Evolutionary conservation across 768 basidiomycete genomes (phyloP).

Genomic region (Candolleomyces eurysporus): DNA sequence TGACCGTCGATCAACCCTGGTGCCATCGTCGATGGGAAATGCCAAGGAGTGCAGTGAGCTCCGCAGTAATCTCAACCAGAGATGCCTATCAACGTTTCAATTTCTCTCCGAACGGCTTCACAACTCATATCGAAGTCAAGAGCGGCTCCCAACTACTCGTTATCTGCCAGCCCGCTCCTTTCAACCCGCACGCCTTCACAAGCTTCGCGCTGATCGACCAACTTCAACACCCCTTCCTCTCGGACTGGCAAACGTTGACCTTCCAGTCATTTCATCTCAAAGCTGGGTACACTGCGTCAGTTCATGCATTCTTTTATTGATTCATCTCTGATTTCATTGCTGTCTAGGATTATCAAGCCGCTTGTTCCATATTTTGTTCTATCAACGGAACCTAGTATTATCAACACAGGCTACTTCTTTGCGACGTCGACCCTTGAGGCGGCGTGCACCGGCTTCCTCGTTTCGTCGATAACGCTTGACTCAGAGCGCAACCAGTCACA

Average conservation of each 20-base stretch:
- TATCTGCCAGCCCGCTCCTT: not conserved
- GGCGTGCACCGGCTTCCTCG: not conserved
- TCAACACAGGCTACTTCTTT: not conserved
- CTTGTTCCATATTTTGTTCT: not conserved
- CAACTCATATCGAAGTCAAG: not conserved
- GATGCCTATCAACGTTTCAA: not conserved
- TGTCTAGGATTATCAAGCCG: not conserved
- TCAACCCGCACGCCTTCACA: not conserved
- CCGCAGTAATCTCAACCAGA: not conserved
- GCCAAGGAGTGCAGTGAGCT: not conserved
- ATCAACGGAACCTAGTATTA: not conserved
- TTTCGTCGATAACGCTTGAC: not conserved
- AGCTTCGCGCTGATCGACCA: not conserved
- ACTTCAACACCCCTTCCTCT: not conserved
- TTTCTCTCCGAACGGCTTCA: not conserved
- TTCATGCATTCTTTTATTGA: not conserved
- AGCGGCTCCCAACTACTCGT: not conserved
- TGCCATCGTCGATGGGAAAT: not conserved
- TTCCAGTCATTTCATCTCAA: not conserved
- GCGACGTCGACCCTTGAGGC: not conserved
- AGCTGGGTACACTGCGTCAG: not conserved
- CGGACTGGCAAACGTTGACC: not conserved
- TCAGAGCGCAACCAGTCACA: not conserved
- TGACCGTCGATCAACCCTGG: not conserved
- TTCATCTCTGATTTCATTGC: not conserved